phyloP scores from a whole-genome alignment of 495 filamentous ascomycete genomes.

The Amniculicola lignicola region DNA sequence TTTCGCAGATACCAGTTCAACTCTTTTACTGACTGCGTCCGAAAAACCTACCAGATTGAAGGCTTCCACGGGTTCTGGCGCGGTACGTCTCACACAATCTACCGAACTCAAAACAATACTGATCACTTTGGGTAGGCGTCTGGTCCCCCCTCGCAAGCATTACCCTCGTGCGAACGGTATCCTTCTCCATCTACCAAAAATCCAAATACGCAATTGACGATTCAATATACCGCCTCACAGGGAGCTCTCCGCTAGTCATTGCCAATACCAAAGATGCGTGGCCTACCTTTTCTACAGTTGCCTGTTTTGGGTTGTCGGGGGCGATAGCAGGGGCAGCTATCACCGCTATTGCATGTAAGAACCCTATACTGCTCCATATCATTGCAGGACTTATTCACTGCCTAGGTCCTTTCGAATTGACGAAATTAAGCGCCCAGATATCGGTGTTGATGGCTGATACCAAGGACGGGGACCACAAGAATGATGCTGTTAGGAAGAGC shows the following conservation, averaged over 20 bases:
- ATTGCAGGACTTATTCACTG: slow-evolving; percentile 17
- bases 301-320: slow-evolving; percentile 75
- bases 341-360: slow-evolving; percentile 81
- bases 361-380: background rate
- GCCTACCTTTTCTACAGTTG: slow-evolving; percentile 64
- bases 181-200: slow-evolving; percentile 88
- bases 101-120: background rate
- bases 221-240: slow-evolving; percentile 61
- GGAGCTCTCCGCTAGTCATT: slow-evolving; percentile 65
- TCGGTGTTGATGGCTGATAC: slow-evolving; percentile 76
- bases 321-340: slow-evolving; percentile 75
- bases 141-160: slow-evolving; percentile 81
- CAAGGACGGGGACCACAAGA: slow-evolving; percentile 54
- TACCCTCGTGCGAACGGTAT: slow-evolving; percentile 82
- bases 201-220: slow-evolving; percentile 72
- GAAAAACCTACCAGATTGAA: slow-evolving; percentile 69
- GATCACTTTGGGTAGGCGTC: slow-evolving; percentile 55
- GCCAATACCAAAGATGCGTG: slow-evolving; percentile 67
- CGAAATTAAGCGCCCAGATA: slow-evolving; percentile 86
- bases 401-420: slow-evolving; percentile 86
- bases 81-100: slow-evolving; percentile 48
- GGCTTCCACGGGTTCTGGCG: slow-evolving; percentile 73
- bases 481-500: slow-evolving; percentile 60
- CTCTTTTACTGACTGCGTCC: slow-evolving; percentile 65
- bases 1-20: slow-evolving; percentile 63